Evolutionary conservation across 148 eudicot species (phyloP).

Genomic region (Rhododendron simsii): DNA sequence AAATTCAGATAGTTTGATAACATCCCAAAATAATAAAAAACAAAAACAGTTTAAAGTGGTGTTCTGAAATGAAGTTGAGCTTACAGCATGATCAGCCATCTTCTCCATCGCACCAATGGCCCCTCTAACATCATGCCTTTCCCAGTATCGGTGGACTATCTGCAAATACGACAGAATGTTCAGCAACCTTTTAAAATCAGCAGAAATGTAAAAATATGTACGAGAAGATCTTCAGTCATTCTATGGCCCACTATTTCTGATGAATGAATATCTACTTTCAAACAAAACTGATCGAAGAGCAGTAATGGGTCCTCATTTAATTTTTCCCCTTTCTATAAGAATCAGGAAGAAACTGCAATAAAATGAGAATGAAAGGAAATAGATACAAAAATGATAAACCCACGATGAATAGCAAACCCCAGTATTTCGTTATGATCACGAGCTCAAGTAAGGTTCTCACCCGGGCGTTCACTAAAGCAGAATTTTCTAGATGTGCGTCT

Average conservation of each 20-base stretch:
- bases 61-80: conserved; percentile 18
- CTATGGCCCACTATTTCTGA: not conserved
- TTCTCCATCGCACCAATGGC: conserved; percentile 71
- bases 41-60: not conserved
- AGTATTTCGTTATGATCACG: not conserved
- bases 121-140: conserved; percentile 84
- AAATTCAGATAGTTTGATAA: not conserved
- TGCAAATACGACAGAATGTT: conserved; percentile 21
- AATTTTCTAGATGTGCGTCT: not conserved
- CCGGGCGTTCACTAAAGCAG: not conserved
- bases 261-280: not conserved
- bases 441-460: not conserved
- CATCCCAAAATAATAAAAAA: not conserved
- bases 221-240: not conserved
- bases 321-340: not conserved
- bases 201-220: not conserved
- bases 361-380: not conserved
- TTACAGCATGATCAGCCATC: conserved; percentile 89
- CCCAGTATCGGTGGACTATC: conserved; percentile 80
- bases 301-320: not conserved
- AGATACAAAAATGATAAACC: not conserved
- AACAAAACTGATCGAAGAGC: not conserved
- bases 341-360: not conserved
- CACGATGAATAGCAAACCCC: not conserved
- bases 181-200: not conserved